Evolutionary conservation across 2,329 filamentous ascomycete species (phyloP), one percentile per base, ranked within the genome.

Genomic region (Hirsutella minnesotensis): DNA sequence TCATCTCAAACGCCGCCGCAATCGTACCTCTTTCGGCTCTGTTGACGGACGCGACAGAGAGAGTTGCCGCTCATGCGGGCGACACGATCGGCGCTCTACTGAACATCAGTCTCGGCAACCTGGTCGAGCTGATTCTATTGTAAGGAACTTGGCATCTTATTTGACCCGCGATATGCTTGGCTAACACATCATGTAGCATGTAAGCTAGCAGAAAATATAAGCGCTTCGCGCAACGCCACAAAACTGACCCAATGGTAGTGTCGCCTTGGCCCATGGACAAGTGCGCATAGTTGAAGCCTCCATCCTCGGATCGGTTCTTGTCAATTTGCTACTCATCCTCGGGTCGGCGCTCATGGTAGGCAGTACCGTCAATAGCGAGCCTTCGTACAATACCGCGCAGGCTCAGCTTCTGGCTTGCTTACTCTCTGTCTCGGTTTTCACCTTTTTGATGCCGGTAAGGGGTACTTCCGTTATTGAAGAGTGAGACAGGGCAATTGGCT

Each of bases 251-350:
- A 16, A 35, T 19, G 13, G n/a, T n/a, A 81, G 77, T 49, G 79
- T 67, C 40, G 65, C 66, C 1, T 52, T 69, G 29, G 56, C 58
- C 38, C 66, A 69, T 59, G 69, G 83, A 55, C 79, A 87, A 55
- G 83, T 87, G 39, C 70, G 76, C 22, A 82, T 88, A 46, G 83
- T 88, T 16, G 82, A 87, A 57, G 83, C 83, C 7, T 86, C 83
- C 0, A 67, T 88, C 34, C 67, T 88, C 15, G 84, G 83, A 18
- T 87, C 83, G 1, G 84, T 88, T 44, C 65, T 88, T n/a, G 80
- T 84, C 43, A 88, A 88, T 53, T 59, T 88, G 38, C 66, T 88
- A 4, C 68, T 86, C 34, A 86, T 87, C 49, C 67, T 88, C 39
- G 83, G 84, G 47, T 86, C 86, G 74, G 79, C 80, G 30, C 83